A percentile compares a stretch with the other conserved stretches of the same genome.
Conservation (phyloP, 2,329 filamentous ascomycete genomes). For the Sporothrix mexicana region DNA sequence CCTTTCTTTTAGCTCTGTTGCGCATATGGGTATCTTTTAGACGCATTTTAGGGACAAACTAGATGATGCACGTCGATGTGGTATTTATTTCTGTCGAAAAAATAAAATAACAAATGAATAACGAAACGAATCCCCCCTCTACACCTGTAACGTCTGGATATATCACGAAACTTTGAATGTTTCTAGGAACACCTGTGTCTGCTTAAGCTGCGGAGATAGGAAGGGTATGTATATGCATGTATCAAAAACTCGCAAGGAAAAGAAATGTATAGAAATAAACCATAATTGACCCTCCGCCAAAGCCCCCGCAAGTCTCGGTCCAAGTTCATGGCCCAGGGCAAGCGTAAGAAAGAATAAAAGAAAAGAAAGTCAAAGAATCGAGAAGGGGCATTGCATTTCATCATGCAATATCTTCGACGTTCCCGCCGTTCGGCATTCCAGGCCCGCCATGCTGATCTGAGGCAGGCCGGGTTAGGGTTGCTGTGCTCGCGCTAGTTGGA, state of each 20-base stretch:
- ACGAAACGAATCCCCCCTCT: too few species aligned
- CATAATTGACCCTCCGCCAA: background rate
- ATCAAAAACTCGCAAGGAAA: background rate
- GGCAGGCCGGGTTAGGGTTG: background rate
- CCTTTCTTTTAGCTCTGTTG: too few species aligned
- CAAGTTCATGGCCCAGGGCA: background rate
- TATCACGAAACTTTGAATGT: too few species aligned
- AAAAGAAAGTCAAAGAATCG: background rate
- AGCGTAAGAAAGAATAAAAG: background rate
- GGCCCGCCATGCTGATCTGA: background rate
- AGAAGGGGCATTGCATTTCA: too few species aligned
- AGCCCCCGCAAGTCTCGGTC: background rate
- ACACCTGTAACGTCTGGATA: too few species aligned
- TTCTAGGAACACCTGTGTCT: too few species aligned
- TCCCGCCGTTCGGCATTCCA: background rate
- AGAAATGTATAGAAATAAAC: background rate
- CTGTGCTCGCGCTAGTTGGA: background rate
- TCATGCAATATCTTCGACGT: background rate
- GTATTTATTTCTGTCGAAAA: too few species aligned
- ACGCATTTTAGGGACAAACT: too few species aligned
- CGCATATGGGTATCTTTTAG: too few species aligned
- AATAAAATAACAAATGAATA: too few species aligned
- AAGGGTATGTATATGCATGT: constrained; percentile 17
- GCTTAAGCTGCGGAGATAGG: background rate
- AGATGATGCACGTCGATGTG: too few species aligned